Conservation (phyloP, 139 green algal genomes). For the Coelastrella sp. region DNA sequence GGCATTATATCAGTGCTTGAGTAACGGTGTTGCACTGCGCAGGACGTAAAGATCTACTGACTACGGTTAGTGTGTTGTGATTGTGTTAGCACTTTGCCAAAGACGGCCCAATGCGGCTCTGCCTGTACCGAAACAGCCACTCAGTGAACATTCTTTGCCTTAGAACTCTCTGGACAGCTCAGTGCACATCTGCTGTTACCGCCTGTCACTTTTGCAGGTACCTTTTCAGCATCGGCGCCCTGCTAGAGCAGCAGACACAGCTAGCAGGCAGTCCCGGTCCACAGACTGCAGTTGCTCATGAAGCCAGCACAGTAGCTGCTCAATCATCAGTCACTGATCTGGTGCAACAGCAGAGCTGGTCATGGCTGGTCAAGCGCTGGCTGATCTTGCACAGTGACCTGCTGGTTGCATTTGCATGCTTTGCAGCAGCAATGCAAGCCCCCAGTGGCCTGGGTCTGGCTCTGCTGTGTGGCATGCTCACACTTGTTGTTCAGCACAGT, state of each 20-base stretch:
- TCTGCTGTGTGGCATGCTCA: background rate
- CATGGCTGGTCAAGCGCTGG: constrained; percentile 33
- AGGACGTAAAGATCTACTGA: too few relatives aligned
- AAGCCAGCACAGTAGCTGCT: background rate
- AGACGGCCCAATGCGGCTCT: too few relatives aligned
- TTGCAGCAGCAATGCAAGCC: constrained; percentile 39
- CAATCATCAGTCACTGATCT: background rate
- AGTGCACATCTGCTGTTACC: too few relatives aligned
- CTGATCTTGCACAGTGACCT: constrained; percentile 21
- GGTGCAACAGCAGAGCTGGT: background rate
- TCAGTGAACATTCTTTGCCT: too few relatives aligned
- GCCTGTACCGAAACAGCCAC: too few relatives aligned
- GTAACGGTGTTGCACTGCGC: too few relatives aligned
- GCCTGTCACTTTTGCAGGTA: background rate
- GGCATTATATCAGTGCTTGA: too few relatives aligned
- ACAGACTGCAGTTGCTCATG: too few relatives aligned
- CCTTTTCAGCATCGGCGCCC: constrained; percentile 1
- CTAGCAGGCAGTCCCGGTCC: too few relatives aligned
- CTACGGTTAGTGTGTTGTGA: too few relatives aligned
- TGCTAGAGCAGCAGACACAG: background rate
- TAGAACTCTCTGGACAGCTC: too few relatives aligned
- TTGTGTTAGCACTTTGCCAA: too few relatives aligned
- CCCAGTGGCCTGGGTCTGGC: constrained; percentile 11
- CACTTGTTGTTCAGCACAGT: background rate
- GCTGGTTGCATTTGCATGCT: background rate